Conservation (phyloP, 2,329 filamentous ascomycete genomes). For the Phialophora expanda region DNA sequence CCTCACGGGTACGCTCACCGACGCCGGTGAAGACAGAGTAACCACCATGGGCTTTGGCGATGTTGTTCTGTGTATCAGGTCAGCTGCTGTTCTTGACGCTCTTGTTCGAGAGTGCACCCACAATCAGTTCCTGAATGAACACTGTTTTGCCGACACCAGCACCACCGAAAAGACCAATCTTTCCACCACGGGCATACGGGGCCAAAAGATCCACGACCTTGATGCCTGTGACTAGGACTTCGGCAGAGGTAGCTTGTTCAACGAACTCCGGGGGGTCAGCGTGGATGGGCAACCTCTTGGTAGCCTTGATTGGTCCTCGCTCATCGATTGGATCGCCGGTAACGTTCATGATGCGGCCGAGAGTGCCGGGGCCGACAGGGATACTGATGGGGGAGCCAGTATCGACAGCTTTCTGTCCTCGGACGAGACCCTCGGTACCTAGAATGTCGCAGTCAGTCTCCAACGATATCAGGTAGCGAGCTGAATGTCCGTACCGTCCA, state of each 20-base stretch:
- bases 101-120: slow-evolving; percentile 44
- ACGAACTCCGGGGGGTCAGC: slow-evolving; percentile 88
- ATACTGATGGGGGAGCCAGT: slow-evolving; percentile 96
- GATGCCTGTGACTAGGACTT: slow-evolving; percentile 98
- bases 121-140: slow-evolving; percentile 99
- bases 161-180: slow-evolving; percentile 99
- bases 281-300: slow-evolving; percentile 89
- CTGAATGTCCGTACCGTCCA: slow-evolving; percentile 78
- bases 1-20: slow-evolving; percentile 99
- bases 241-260: slow-evolving; percentile 94
- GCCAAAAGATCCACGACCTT: slow-evolving; percentile 99
- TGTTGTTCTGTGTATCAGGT: slow-evolving; percentile 79
- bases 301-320: slow-evolving; percentile 94
- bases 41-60: slow-evolving; percentile 99
- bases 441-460: slow-evolving; percentile 23
- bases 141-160: slow-evolving; percentile 99
- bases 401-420: slow-evolving; percentile 82
- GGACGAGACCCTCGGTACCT: slow-evolving; percentile 99
- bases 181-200: slow-evolving; percentile 99
- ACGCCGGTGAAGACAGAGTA: slow-evolving; percentile 99
- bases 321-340: slow-evolving; percentile 99
- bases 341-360: slow-evolving; percentile 99
- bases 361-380: slow-evolving; percentile 88
- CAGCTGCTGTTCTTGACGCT: slow-evolving; percentile 23
- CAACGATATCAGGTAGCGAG: not conserved